phyloP scores from a whole-genome alignment of 768 basidiomycete species.

The Tremella fuciformis region DNA sequence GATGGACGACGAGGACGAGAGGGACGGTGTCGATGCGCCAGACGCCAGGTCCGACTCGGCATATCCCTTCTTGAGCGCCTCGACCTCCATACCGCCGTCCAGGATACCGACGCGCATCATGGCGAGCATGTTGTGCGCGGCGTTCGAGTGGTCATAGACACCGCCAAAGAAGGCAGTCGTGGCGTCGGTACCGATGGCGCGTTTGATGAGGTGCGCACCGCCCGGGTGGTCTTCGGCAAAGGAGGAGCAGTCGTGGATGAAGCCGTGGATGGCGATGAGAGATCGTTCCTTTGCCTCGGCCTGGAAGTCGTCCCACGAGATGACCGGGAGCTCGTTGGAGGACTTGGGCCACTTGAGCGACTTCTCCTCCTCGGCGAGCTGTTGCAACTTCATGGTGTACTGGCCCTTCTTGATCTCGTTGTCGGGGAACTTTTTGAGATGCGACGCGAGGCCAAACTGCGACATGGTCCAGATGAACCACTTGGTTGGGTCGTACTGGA shows the following conservation, averaged over 20 bases:
- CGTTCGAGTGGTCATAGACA: slow-evolving; percentile 83
- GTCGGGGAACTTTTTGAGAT: slow-evolving; percentile 79
- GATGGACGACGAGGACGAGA: slow-evolving; percentile 27
- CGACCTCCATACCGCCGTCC: slow-evolving; percentile 64
- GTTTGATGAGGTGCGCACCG: slow-evolving; percentile 75
- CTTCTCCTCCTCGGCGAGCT: slow-evolving; percentile 73
- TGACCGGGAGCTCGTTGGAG: slow-evolving; percentile 70
- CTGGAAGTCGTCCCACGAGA: slow-evolving; percentile 84
- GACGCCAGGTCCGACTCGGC: slow-evolving; percentile 31
- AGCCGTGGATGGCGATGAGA: slow-evolving; percentile 80
- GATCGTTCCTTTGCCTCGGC: slow-evolving; percentile 75
- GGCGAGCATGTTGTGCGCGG: slow-evolving; percentile 75
- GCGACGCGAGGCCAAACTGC: slow-evolving; percentile 68
- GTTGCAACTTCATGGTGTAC: slow-evolving; percentile 90
- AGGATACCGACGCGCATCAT: slow-evolving; percentile 75
- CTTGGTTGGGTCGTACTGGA: slow-evolving; percentile 88
- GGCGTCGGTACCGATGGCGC: slow-evolving; percentile 84
- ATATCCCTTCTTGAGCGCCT: slow-evolving; percentile 43
- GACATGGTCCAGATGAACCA: slow-evolving; percentile 76
- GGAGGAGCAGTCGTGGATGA: slow-evolving; percentile 81
- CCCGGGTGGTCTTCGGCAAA: slow-evolving; percentile 92
- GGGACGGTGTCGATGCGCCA: slow-evolving; percentile 23
- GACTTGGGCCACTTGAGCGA: slow-evolving; percentile 74
- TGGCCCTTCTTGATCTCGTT: slow-evolving; percentile 89
- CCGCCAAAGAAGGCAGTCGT: slow-evolving; percentile 93